Evolutionary conservation across 257 asterid species (phyloP).

Genomic region (Scutellaria minor): DNA sequence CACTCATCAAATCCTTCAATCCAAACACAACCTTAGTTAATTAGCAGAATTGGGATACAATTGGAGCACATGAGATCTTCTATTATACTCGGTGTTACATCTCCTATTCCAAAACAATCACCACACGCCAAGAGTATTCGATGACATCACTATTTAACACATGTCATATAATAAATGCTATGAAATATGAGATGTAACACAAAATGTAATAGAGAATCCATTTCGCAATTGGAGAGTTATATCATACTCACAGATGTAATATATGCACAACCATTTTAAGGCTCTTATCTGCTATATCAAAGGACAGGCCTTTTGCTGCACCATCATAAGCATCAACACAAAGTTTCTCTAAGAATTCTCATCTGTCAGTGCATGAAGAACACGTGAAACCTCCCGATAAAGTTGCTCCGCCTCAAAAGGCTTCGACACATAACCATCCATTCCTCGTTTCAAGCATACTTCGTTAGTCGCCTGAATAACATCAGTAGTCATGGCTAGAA

Average conservation of each 20-base stretch:
- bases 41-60: too few species aligned
- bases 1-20: too few species aligned
- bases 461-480: constrained; percentile 90
- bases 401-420: constrained; percentile 98
- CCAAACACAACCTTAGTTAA: too few species aligned
- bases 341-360: constrained; percentile 30
- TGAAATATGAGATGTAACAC: too few species aligned
- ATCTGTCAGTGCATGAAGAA: constrained; percentile 50
- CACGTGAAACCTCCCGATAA: constrained; percentile 83
- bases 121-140: too few species aligned
- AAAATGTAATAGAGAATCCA: too few species aligned
- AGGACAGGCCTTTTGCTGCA: constrained; percentile 20
- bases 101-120: too few species aligned
- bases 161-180: too few species aligned
- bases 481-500: constrained; percentile 96
- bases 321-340: constrained; percentile 22
- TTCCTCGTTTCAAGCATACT: constrained; percentile 60
- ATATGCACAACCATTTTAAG: constrained; percentile 46
- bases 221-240: neutral
- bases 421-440: constrained; percentile 94
- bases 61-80: too few species aligned
- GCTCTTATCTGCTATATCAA: neutral
- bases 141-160: too few species aligned
- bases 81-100: too few species aligned
- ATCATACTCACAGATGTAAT: constrained; percentile 47